Base-by-base conservation (phyloP, 179 eudicot species). In the Silene noctiflora region DNA sequence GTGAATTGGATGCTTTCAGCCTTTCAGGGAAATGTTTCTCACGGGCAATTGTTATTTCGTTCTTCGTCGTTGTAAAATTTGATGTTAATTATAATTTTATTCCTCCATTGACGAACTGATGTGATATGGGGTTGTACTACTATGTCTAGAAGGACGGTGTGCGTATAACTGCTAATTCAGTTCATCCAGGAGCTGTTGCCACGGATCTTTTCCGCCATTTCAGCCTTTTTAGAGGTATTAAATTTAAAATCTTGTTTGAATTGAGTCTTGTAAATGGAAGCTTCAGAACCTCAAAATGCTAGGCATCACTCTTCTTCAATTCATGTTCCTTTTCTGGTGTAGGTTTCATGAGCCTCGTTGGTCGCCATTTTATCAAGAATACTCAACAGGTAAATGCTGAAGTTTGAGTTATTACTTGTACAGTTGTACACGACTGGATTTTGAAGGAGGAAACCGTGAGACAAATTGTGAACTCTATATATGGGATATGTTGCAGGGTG, bases 131-230 rank as follows among this genome's bases (percentile, higher is more conserved):
- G 20, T 16, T 24, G n/a, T 12, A 25, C 42, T 69, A 31, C 24
- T 51, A 48, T 75, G 76, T 29, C 16, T 77, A 90, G 96, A 86
- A 89, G 79, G 96, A 89, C 3, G 86, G 88, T 8, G 83, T 74
- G 31, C 69, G 84, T 4, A 79, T 91, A 78, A 91, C 90, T 62
- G 90, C 90, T 12, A 91, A 91, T 69, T 87, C 96, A 68, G 86
- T 87, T 75, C 89, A 86, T 79, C 93, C 93, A 1, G 96, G 96
- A 80, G 75, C 78, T 53, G 87, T 91, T 75, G 80, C 80, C 64
- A 91, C 91, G 44, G 84, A 86, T 71, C 85, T 88, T 24, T 88
- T 88, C 73, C 88, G 88, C 66, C 85, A 88, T 80, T 77, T 82
- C 86, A 73, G 29, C 64, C 19, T 88, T 48, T 67, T 87, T 61